Conservation (phyloP, 306 rosid species). For the Pterocarpus santalinus region DNA sequence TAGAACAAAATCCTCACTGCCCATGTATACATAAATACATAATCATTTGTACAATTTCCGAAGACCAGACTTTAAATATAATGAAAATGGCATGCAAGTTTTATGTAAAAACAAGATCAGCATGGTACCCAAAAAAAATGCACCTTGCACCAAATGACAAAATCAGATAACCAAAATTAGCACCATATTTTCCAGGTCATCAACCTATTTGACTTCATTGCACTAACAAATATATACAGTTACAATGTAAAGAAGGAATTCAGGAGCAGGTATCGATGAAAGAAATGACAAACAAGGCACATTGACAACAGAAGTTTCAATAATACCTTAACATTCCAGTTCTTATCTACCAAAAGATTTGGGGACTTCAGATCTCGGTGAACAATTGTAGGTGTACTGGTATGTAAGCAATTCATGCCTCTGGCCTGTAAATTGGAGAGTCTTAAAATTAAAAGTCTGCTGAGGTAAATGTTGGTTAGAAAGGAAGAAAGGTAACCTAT, state of each 20-base stretch:
- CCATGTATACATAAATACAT: neutral
- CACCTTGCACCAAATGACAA: constrained; percentile 1
- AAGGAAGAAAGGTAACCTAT: constrained; percentile 27
- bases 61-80: neutral
- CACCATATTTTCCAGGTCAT: constrained; percentile 24
- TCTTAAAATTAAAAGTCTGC: constrained; percentile 40
- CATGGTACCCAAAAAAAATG: constrained; percentile 20
- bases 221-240: constrained; percentile 33
- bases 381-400: constrained; percentile 90
- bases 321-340: constrained; percentile 97
- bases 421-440: constrained; percentile 73
- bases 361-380: constrained; percentile 99
- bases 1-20: neutral
- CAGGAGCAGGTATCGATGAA: constrained; percentile 35
- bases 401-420: constrained; percentile 99
- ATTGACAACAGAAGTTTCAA: constrained; percentile 38
- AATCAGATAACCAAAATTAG: constrained; percentile 18
- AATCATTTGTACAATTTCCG: neutral
- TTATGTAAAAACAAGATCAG: constrained; percentile 25
- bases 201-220: constrained; percentile 32
- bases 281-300: constrained; percentile 24
- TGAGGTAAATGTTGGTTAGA: constrained; percentile 28
- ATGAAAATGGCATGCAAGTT: neutral
- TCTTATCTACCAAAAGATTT: constrained; percentile 94
- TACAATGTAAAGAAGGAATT: constrained; percentile 15